These are phyloP conservation scores for Xylaria curta DNA, from an alignment of 495 filamentous ascomycete species.

Conservation along the genomic window DNA sequence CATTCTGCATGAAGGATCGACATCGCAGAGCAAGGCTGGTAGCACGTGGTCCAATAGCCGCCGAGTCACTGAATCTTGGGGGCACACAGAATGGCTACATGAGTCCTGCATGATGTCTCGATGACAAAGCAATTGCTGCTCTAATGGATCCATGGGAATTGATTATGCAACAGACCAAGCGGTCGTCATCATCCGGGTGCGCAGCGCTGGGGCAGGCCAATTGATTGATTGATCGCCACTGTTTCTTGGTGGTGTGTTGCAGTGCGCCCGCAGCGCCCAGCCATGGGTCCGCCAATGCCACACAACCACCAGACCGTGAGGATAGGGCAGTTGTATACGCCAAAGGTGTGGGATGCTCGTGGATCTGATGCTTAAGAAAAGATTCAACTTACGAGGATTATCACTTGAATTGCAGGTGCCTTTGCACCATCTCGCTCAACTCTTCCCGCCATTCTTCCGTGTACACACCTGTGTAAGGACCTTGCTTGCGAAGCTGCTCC, in stretches of 20 bases:
- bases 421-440: slow-evolving; percentile 29
- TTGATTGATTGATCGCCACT: not conserved
- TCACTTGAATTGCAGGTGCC: slow-evolving; percentile 72
- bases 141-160: not conserved
- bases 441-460: slow-evolving; percentile 2
- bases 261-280: slow-evolving; percentile 17
- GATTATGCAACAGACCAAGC: slow-evolving; percentile 11
- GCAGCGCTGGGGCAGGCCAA: slow-evolving; percentile 9
- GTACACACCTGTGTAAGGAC: not conserved
- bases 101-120: not conserved
- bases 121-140: slow-evolving; percentile 5
- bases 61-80: not conserved
- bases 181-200: not conserved
- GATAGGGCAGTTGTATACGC: slow-evolving; percentile 12
- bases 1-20: slow-evolving; percentile 17
- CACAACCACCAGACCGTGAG: slow-evolving; percentile 4
- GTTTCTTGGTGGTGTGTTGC: slow-evolving; percentile 25
- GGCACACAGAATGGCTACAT: slow-evolving; percentile 1
- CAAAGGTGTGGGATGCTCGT: not conserved
- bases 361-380: slow-evolving; percentile 18
- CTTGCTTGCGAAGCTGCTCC: not conserved
- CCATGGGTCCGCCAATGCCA: slow-evolving; percentile 1
- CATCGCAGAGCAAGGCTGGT: slow-evolving; percentile 13
- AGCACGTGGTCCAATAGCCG: slow-evolving; percentile 6
- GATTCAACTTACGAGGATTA: slow-evolving; percentile 72